phyloP scores from a whole-genome alignment of 208 protist species.

The Leishmania tropica region DNA sequence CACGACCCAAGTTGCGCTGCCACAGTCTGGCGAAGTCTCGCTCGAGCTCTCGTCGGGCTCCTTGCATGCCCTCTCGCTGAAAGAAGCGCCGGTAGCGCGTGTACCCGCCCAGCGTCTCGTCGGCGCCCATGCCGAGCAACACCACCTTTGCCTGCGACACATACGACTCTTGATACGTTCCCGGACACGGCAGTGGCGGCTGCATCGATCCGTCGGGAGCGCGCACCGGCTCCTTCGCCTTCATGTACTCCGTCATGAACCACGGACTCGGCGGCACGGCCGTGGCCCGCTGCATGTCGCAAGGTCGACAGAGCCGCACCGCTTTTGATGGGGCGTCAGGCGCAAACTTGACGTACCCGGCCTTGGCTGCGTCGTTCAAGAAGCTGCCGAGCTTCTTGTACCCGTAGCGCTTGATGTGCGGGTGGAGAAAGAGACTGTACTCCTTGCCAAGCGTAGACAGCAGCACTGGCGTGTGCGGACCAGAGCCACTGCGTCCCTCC shows the following conservation, averaged over 20 bases:
- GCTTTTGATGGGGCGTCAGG: constrained; percentile 72
- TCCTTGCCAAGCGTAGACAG: constrained; percentile 91
- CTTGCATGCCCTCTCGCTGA: constrained; percentile 55
- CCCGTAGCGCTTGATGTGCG: constrained; percentile 49
- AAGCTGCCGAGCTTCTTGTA: constrained; percentile 87
- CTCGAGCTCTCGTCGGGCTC: constrained; percentile 82
- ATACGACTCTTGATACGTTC: constrained; percentile 44
- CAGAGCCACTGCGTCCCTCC: constrained; percentile 56
- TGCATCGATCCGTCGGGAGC: background rate
- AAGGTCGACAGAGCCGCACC: constrained; percentile 54
- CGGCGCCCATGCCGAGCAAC: constrained; percentile 95
- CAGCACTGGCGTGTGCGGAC: constrained; percentile 56
- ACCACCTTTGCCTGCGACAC: constrained; percentile 79
- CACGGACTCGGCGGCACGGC: constrained; percentile 56
- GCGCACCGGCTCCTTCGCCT: constrained; percentile 6
- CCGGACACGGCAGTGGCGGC: constrained; percentile 27
- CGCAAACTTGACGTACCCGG: constrained; percentile 72
- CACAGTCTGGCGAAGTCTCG: constrained; percentile 93
- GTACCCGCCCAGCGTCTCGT: constrained; percentile 97
- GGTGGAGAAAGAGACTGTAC: constrained; percentile 68
- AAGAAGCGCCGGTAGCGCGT: constrained; percentile 91
- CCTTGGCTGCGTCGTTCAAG: constrained; percentile 72
- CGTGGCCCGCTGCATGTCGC: constrained; percentile 57
- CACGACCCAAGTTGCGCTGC: constrained; percentile 95
- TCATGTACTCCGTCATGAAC: constrained; percentile 54